Evolutionary conservation across 345 rosid genomes (phyloP).

Genomic region (Murraya koenigii): DNA sequence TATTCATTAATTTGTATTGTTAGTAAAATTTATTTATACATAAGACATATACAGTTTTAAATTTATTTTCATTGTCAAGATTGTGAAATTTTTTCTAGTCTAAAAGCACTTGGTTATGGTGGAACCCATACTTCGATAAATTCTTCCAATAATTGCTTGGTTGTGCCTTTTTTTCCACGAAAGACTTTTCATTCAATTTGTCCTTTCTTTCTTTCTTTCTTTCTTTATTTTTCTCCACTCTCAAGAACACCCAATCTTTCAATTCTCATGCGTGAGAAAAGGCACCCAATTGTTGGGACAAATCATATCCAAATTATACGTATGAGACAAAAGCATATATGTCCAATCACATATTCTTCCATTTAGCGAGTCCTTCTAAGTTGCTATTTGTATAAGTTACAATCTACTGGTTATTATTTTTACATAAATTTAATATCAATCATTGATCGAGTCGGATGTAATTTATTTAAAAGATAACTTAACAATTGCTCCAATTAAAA

Average conservation of each 20-base stretch:
- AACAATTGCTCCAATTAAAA: too few species aligned
- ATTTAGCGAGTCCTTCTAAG: neutral
- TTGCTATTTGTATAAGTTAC: too few species aligned
- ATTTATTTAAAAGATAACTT: too few species aligned
- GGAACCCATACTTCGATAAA: conserved; percentile 15
- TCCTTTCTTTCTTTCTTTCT: neutral
- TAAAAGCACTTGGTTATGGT: neutral
- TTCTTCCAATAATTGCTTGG: conserved; percentile 28
- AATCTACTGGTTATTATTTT: too few species aligned
- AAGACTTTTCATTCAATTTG: neutral
- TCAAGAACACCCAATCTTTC: neutral
- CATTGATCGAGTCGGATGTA: too few species aligned
- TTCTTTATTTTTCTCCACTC: neutral
- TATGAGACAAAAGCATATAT: neutral
- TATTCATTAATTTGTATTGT: too few species aligned
- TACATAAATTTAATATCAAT: too few species aligned
- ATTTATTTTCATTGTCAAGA: too few species aligned
- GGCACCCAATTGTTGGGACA: neutral
- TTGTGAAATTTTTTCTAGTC: too few species aligned
- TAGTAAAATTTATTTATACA: too few species aligned
- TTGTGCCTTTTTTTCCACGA: neutral
- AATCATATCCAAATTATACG: neutral
- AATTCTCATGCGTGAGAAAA: too few species aligned
- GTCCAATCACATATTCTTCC: neutral
- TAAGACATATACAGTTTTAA: too few species aligned